phyloP scores from a whole-genome alignment of 2,329 filamentous ascomycete genomes.

The Acarospora socialis region DNA sequence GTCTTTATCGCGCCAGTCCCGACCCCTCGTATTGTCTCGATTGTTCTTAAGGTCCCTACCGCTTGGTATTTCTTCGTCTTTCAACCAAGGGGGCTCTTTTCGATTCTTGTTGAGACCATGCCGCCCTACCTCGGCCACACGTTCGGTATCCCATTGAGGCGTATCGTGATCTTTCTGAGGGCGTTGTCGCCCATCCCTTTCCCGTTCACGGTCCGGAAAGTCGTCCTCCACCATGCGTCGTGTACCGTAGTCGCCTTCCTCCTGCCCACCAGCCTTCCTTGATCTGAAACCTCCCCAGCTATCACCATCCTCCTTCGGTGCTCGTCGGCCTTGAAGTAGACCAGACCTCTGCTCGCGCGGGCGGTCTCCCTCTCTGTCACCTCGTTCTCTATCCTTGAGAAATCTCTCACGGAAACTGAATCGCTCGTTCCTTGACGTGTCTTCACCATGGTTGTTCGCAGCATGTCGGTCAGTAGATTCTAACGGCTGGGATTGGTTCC shows the following conservation, averaged over 20 bases:
- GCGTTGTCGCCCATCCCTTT: constrained; percentile 33
- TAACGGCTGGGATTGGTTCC: constrained; percentile 25
- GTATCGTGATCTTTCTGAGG: constrained; percentile 40
- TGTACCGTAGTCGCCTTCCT: constrained; percentile 22
- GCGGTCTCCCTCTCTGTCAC: constrained; percentile 18
- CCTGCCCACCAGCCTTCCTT: constrained; percentile 21
- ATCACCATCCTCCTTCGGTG: constrained; percentile 20
- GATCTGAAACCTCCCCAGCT: constrained; percentile 24
- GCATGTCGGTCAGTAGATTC: constrained; percentile 31
- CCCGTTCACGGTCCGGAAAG: constrained; percentile 36
- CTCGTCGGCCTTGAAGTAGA: constrained; percentile 9
- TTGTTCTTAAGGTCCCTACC: constrained; percentile 28
- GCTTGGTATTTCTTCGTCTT: constrained; percentile 36
- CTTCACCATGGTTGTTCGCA: constrained; percentile 40
- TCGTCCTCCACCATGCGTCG: constrained; percentile 26
- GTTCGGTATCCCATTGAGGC: constrained; percentile 38
- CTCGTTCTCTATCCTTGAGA: constrained; percentile 23
- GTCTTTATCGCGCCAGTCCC: constrained; percentile 42
- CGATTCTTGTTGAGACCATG: constrained; percentile 52
- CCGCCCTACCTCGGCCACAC: constrained; percentile 44
- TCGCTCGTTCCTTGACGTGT: constrained; percentile 43
- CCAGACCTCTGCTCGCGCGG: constrained; percentile 8
- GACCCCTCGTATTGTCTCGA: constrained; percentile 38
- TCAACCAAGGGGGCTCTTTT: constrained; percentile 62
- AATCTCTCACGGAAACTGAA: constrained; percentile 42